Base-by-base conservation (phyloP, 306 rosid species). In the Dalbergia cochinchinensis region DNA sequence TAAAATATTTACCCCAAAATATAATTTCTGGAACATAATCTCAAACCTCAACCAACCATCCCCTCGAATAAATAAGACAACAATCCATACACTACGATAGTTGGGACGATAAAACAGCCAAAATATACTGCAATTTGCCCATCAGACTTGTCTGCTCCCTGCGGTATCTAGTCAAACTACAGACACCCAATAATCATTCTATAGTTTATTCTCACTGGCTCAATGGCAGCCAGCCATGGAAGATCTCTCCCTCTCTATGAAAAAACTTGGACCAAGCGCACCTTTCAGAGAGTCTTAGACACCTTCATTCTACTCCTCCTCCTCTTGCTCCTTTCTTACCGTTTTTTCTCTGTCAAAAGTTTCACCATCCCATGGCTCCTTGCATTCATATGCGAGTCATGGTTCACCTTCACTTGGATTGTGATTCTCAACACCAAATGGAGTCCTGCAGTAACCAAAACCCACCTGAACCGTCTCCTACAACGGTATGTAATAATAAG, bases 371-470 rank as follows among this genome's bases (percentile, higher is more conserved):
- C 91, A 53, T 85, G 85, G 83, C 69, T 89, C 35, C 83, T 84
- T 13, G 96, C 96, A 45, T 87, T 93, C 73, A 18, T 83, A 7
- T 93, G 87, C 44, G 96, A 91, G 77, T 83, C 83, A 3, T 89
- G 86, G 86, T 93, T 93, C 85, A 48, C 91, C 39, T 73, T 81
- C 82, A 53, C 72, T 4, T 85, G 88, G 91, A 4, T 87, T 65
- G 85, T 88, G 2, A 19, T 47, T 63, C 62, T 91, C 85, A 65
- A 8, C 83, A 0, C 11, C 81, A 80, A 66, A 70, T 93, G 92
- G 92, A 88, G 67, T 13, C 94, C 91, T 19, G 82, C 83, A 3
- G 15, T 63, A 0, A 78, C 60, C 84, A 75, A 71, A 84, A 88
- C 94, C 8, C 73, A 88, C 82, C 87, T 87, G 0, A 37, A 84